These are phyloP conservation scores for Apiotrichum porosum DNA, from an alignment of 1,284 basidiomycete genomes.

Conservation along the genomic window DNA sequence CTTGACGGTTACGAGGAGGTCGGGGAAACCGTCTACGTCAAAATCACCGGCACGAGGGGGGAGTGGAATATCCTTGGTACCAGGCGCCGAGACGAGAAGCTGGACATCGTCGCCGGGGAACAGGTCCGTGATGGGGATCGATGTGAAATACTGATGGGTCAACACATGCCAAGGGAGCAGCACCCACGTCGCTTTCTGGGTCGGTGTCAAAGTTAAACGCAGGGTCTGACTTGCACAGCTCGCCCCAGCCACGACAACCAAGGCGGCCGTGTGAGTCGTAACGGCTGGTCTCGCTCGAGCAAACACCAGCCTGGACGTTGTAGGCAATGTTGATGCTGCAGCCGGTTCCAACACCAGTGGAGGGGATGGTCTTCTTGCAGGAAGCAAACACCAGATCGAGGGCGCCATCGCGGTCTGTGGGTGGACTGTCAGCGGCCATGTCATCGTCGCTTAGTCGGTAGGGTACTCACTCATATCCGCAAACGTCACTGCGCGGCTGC, in stretches of 20 bases:
- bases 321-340: slow-evolving; percentile 89
- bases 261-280: slow-evolving; percentile 17
- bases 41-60: slow-evolving; percentile 81
- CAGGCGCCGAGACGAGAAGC: slow-evolving; percentile 58
- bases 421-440: background rate
- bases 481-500: slow-evolving; percentile 76
- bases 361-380: slow-evolving; percentile 65
- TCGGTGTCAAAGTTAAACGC: slow-evolving; percentile 72
- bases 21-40: slow-evolving; percentile 93
- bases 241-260: slow-evolving; percentile 68
- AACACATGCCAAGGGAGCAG: background rate
- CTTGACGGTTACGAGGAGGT: slow-evolving; percentile 66
- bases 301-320: slow-evolving; percentile 85
- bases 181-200: slow-evolving; percentile 57
- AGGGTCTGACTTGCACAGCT: slow-evolving; percentile 76
- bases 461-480: slow-evolving; percentile 75
- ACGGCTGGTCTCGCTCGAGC: slow-evolving; percentile 47
- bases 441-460: background rate
- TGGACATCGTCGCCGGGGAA: slow-evolving; percentile 53
- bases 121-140: slow-evolving; percentile 63
- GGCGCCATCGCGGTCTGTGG: slow-evolving; percentile 84
- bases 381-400: slow-evolving; percentile 91
- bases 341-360: slow-evolving; percentile 63
- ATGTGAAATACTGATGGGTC: slow-evolving; percentile 58
- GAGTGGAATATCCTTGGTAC: slow-evolving; percentile 61